Evolutionary conservation across 192 early-diverging fungal species (phyloP).

Genomic region (Podila minutissima): DNA sequence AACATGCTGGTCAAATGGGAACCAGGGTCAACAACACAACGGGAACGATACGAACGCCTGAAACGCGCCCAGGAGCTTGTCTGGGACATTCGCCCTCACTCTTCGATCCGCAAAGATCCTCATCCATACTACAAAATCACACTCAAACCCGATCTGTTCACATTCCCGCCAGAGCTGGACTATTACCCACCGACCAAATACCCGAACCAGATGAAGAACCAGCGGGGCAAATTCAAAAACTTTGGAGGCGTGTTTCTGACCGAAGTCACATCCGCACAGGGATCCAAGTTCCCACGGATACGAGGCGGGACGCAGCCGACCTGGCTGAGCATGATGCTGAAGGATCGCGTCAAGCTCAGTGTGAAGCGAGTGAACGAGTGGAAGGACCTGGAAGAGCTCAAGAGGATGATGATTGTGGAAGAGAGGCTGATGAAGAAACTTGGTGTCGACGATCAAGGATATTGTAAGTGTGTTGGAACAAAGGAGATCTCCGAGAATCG

Average conservation of each 20-base stretch:
- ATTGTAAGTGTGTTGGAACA: conserved; percentile 41
- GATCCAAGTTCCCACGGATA: conserved; percentile 49
- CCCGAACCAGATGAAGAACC: conserved; percentile 25
- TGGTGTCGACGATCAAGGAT: conserved; percentile 37
- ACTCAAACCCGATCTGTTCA: conserved; percentile 34
- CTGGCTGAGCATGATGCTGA: conserved; percentile 62
- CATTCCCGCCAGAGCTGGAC: conserved; percentile 30
- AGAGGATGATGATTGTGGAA: conserved; percentile 49
- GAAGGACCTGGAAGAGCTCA: conserved; percentile 35
- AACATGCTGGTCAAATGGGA: conserved; percentile 24
- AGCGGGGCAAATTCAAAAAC: conserved; percentile 36
- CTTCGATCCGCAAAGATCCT: conserved; percentile 26
- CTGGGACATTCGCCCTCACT: conserved; percentile 34
- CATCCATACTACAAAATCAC: conserved; percentile 31
- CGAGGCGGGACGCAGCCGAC: conserved; percentile 55
- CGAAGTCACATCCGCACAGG: conserved; percentile 40
- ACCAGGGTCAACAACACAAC: conserved; percentile 15
- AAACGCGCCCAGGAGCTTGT: conserved; percentile 45
- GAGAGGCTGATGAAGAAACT: conserved; percentile 33
- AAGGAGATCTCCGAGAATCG: too few relatives aligned
- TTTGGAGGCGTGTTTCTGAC: conserved; percentile 47
- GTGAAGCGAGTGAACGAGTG: conserved; percentile 48
- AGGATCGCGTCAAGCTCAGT: conserved; percentile 41
- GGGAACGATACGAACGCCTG: conserved; percentile 19
- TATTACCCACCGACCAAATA: conserved; percentile 45